Conservation (phyloP, 805 yeast species). For the Kazachstania kunashirensis region DNA sequence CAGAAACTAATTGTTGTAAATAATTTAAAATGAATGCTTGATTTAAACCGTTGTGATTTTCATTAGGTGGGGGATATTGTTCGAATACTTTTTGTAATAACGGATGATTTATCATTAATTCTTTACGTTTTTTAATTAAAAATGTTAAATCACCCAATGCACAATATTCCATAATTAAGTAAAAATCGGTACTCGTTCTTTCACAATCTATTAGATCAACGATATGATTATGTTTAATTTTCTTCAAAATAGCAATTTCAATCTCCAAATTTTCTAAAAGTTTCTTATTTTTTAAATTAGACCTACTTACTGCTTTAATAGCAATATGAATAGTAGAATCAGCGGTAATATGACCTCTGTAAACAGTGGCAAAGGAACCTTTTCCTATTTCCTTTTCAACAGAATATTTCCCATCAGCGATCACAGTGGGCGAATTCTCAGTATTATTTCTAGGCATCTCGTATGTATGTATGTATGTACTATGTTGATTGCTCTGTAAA, state of each 20-base stretch:
- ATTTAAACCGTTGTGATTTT: slow-evolving; percentile 68
- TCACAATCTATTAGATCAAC: slow-evolving; percentile 79
- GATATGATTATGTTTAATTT: slow-evolving; percentile 85
- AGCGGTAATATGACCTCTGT: slow-evolving; percentile 55
- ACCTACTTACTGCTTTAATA: slow-evolving; percentile 75
- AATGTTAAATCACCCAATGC: slow-evolving; percentile 88
- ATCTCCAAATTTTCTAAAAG: slow-evolving; percentile 83
- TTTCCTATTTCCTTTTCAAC: slow-evolving; percentile 65
- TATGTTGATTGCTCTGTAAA: background rate
- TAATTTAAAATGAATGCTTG: slow-evolving; percentile 73
- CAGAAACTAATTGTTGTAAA: slow-evolving; percentile 75
- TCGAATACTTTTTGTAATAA: slow-evolving; percentile 64
- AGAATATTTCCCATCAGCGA: slow-evolving; percentile 20
- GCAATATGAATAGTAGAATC: slow-evolving; percentile 52
- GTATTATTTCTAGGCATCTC: too few species aligned
- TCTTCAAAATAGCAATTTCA: slow-evolving; percentile 81
- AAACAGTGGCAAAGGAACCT: slow-evolving; percentile 94
- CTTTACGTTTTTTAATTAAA: slow-evolving; percentile 69
- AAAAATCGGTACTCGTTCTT: slow-evolving; percentile 69
- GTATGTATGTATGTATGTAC: background rate
- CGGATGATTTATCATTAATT: slow-evolving; percentile 66
- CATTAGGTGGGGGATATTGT: slow-evolving; percentile 72
- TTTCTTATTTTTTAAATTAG: slow-evolving; percentile 76
- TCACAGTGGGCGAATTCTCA: too few species aligned
- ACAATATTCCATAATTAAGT: slow-evolving; percentile 92